These are phyloP conservation scores for Paulownia fortunei DNA, from an alignment of 257 asterid species.

Conservation along the genomic window DNA sequence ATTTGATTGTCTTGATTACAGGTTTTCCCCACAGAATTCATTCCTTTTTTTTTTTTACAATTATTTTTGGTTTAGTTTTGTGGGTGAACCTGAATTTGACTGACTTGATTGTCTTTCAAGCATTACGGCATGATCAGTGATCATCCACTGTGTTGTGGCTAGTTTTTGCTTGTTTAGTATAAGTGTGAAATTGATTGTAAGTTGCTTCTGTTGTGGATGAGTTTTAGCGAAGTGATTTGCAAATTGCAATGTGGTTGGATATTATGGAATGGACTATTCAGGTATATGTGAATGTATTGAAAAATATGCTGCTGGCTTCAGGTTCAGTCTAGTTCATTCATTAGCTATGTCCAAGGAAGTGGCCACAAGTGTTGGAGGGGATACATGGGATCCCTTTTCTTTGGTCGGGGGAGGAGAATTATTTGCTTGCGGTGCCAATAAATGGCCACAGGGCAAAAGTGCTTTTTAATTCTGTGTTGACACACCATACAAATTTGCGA, in stretches of 20 bases:
- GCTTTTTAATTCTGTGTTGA: neutral
- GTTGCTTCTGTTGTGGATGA: neutral
- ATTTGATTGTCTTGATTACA: neutral
- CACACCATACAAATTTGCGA: too few relatives aligned
- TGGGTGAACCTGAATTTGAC: neutral
- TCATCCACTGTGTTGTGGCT: neutral
- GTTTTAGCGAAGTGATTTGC: neutral
- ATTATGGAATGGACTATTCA: neutral
- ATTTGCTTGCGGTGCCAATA: neutral
- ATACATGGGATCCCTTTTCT: neutral
- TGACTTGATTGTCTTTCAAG: neutral
- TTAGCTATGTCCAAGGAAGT: neutral
- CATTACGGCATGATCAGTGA: neutral
- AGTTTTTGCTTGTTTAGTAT: neutral
- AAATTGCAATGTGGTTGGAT: neutral
- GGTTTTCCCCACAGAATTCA: slow-evolving; percentile 11
- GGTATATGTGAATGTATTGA: neutral
- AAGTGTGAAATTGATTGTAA: neutral
- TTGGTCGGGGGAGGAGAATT: neutral
- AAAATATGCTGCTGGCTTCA: neutral
- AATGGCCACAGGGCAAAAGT: neutral
- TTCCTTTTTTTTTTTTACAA: neutral
- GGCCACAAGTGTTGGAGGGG: neutral
- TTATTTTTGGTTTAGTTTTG: neutral
- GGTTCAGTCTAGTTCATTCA: neutral